Percentiles rank a stretch among this genome's conserved stretches.
Evolutionary conservation across 352 stramenopile species (phyloP).

Genomic region (Pythium vanterpoolii): DNA sequence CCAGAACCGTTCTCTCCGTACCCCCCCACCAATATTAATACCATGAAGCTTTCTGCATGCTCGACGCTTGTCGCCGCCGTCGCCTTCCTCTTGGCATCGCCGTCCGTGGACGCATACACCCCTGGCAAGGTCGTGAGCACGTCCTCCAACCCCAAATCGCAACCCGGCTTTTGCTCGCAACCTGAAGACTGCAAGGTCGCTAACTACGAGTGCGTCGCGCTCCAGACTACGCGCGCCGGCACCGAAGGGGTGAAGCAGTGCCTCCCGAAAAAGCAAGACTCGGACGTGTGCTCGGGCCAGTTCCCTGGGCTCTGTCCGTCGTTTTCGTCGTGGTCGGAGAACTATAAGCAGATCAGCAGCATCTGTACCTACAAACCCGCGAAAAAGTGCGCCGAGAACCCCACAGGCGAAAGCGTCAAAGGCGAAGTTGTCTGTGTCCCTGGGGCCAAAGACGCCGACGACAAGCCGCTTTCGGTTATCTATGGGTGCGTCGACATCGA

Average conservation of each 20-base stretch:
- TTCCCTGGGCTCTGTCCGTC: slow-evolving; percentile 60
- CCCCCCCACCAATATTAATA: not conserved
- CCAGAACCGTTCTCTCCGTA: slow-evolving; percentile 1
- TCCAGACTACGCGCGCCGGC: slow-evolving; percentile 60
- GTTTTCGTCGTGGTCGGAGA: slow-evolving; percentile 61
- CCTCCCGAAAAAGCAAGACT: slow-evolving; percentile 51
- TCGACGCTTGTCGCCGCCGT: slow-evolving; percentile 6
- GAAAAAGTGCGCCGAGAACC: slow-evolving; percentile 48
- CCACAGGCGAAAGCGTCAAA: slow-evolving; percentile 40
- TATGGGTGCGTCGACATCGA: slow-evolving; percentile 75
- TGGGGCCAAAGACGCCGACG: slow-evolving; percentile 36
- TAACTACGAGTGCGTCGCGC: slow-evolving; percentile 61
- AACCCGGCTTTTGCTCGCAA: slow-evolving; percentile 23
- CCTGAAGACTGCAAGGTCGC: slow-evolving; percentile 52
- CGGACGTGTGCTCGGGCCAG: slow-evolving; percentile 63
- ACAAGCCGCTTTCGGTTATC: slow-evolving; percentile 50
- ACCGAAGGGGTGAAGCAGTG: slow-evolving; percentile 73
- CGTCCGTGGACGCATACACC: slow-evolving; percentile 3
- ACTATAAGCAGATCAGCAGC: slow-evolving; percentile 75
- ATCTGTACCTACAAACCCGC: slow-evolving; percentile 74
- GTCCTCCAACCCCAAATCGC: slow-evolving; percentile 17
- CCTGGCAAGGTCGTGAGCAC: slow-evolving; percentile 15
- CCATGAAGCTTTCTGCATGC: not conserved
- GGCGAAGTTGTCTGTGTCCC: slow-evolving; percentile 55
- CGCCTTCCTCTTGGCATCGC: not conserved